Evolutionary conservation across 495 filamentous ascomycete species (phyloP).

Genomic region (Penicilliopsis zonata): DNA sequence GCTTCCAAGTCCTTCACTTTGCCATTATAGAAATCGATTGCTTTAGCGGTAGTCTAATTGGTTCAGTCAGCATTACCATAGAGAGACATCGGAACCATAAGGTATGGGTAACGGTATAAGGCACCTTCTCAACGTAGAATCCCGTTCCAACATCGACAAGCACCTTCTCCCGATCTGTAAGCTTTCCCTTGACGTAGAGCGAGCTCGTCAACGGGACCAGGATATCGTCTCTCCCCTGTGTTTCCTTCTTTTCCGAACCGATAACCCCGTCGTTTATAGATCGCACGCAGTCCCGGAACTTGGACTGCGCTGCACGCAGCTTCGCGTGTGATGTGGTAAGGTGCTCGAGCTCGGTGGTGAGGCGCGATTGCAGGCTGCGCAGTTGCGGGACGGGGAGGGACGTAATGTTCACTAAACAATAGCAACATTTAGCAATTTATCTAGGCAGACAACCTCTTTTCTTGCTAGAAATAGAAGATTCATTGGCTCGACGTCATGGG

Average conservation of each 20-base stretch:
- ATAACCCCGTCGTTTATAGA: constrained; percentile 52
- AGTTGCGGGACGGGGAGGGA: constrained; percentile 46
- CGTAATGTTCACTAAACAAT: constrained; percentile 45
- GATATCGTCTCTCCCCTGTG: constrained; percentile 39
- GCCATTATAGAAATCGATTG: constrained; percentile 68
- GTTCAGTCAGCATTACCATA: neutral
- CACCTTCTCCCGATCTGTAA: constrained; percentile 67
- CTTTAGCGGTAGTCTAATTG: constrained; percentile 52
- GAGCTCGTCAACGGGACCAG: constrained; percentile 87
- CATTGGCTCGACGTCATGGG: too few species aligned
- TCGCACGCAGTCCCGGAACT: constrained; percentile 80
- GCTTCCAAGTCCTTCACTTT: constrained; percentile 71
- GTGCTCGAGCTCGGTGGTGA: constrained; percentile 90
- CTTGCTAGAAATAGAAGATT: too few species aligned
- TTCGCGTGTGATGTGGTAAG: constrained; percentile 80
- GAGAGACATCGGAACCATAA: too few species aligned
- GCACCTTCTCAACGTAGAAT: constrained; percentile 93
- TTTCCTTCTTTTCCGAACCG: constrained; percentile 24
- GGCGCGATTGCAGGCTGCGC: constrained; percentile 74
- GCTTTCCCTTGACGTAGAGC: constrained; percentile 78
- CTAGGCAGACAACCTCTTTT: too few species aligned
- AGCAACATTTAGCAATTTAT: too few species aligned
- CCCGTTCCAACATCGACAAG: constrained; percentile 94
- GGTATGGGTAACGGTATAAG: too few species aligned
- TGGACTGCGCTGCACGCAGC: constrained; percentile 75